Base-by-base conservation (phyloP, 106 monocot species). In the Dioscorea alata region DNA sequence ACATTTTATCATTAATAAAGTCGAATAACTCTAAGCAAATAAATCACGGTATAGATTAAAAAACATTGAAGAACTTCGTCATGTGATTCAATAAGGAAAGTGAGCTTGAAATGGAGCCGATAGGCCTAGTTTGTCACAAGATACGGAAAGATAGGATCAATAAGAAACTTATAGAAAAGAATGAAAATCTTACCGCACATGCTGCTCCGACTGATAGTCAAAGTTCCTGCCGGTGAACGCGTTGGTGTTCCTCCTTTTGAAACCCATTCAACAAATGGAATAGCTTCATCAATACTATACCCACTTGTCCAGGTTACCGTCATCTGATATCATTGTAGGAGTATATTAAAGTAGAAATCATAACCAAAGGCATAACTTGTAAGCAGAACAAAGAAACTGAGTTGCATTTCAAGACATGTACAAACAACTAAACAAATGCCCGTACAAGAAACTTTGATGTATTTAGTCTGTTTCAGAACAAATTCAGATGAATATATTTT, bases 241-340 rank as follows among this genome's bases (percentile, higher is more conserved):
- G 34, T 81, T 68, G 64, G 70, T 31, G 63, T 49, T 61, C 70
- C 85, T 61, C 77, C 78, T 69, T 72, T 48, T 51, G 35, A 18
- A 60, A 90, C 82, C 93, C 90, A 99, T 73, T 88, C 87, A 71
- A 99, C 88, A 67, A 99, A 82, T 64, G 99, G 93, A 52, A 67
- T 51, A 23, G 99, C 93, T 71, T 99, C 99, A 63, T 73, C 53
- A 23, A 93, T 85, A 61, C 62, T 72, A 76, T 99, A 99, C 73
- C 99, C 99, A 80, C 99, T 99, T 34, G 99, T 99, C 99, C 99
- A 99, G 0, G 99, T 99, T 24, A 99, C 82, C 16, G 85, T 67
- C 93, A 99, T 99, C 99, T 99, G 74, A 42, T 28, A 70, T 49
- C 33, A 82, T 42, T 10, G 10, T 42, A 42, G n/a, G n/a, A n/a